Evolutionary conservation across 2,329 filamentous ascomycete genomes (phyloP).

Genomic region (Cryphonectria nitschkei): DNA sequence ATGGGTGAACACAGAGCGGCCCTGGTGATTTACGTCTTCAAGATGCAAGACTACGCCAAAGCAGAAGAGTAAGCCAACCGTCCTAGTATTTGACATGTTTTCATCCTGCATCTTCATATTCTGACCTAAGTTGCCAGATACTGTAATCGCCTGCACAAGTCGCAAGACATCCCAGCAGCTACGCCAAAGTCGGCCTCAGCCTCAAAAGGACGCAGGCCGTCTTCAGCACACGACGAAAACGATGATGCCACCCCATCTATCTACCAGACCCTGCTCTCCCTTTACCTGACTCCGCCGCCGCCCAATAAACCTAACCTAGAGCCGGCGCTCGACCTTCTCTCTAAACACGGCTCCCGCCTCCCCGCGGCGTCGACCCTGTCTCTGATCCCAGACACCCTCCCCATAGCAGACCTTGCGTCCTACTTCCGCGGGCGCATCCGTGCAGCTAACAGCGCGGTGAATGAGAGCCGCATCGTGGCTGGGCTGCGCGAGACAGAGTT

Average conservation of each 20-base stretch:
- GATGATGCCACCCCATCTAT: constrained; percentile 72
- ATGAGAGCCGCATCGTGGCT: constrained; percentile 77
- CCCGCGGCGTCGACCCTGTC: constrained; percentile 85
- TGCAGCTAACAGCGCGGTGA: constrained; percentile 78
- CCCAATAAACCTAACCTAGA: constrained; percentile 73
- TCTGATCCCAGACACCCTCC: constrained; percentile 80
- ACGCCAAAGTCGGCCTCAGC: constrained; percentile 34
- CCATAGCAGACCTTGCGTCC: constrained; percentile 77
- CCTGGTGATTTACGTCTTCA: constrained; percentile 96
- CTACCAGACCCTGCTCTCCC: constrained; percentile 85
- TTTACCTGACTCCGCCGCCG: constrained; percentile 82
- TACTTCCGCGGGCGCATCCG: constrained; percentile 94
- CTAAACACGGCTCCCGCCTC: constrained; percentile 87
- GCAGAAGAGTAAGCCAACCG: constrained; percentile 78
- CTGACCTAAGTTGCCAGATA: constrained; percentile 56
- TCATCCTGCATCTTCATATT: background rate
- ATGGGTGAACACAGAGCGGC: constrained; percentile 97
- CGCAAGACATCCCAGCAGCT: constrained; percentile 48
- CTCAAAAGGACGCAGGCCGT: constrained; percentile 40
- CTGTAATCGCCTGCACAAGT: constrained; percentile 82
- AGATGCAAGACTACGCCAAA: constrained; percentile 82
- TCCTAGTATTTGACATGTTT: background rate
- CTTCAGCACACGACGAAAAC: constrained; percentile 42
- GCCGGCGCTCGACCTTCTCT: constrained; percentile 85
- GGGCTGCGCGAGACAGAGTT: constrained; percentile 78